Base-by-base conservation (phyloP, 495 filamentous ascomycete species). In the Niebla homalea region DNA sequence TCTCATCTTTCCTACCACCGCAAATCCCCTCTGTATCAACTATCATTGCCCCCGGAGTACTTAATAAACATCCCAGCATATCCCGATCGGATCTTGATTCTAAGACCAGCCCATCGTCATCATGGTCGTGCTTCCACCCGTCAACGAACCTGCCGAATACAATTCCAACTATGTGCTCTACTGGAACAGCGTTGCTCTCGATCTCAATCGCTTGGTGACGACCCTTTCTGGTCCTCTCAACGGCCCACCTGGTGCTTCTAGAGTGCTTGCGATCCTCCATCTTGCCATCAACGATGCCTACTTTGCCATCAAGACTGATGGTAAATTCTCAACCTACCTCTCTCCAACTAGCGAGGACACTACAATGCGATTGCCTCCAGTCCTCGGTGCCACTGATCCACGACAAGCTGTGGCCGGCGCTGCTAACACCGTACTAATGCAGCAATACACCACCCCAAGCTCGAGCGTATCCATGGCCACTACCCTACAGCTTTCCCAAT, bases 211-310 rank as follows among this genome's bases (percentile, higher is more conserved):
- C 26, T 54, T 65, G 7, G 52, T 50, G 11, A 50, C 51, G 32
- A 52, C 62, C 5, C 37, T 64, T 21, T 37, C 38, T n/a, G 58
- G 60, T 16, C 56, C 55, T 16, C 53, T 57, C 21, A 55, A 48
- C 21, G 52, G 52, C 15, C 62, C 62, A 11, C 55, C 60, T 4
- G 37, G 51, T 32, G 39, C 50, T n/a, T 29, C 63, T 12, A 37
- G 63, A 19, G 47, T 46, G 38, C 48, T 64, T 8, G 64, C 56
- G 19, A 65, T 67, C 39, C 42, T 64, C 18, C 61, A 67, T 40
- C 55, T 65, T 6, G 59, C 61, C 4, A 57, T 65, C 42, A 54
- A 65, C 36, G 61, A 65, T 51, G 58, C 57, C 14, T 65, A 64
- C 57, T 65, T 65, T 38, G 48, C 61, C 26, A 57, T 64, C 48